Evolutionary conservation across 2,329 filamentous ascomycete genomes (phyloP), one percentile per base, ranked within the genome.

Genomic region (Trichoderma gracile): DNA sequence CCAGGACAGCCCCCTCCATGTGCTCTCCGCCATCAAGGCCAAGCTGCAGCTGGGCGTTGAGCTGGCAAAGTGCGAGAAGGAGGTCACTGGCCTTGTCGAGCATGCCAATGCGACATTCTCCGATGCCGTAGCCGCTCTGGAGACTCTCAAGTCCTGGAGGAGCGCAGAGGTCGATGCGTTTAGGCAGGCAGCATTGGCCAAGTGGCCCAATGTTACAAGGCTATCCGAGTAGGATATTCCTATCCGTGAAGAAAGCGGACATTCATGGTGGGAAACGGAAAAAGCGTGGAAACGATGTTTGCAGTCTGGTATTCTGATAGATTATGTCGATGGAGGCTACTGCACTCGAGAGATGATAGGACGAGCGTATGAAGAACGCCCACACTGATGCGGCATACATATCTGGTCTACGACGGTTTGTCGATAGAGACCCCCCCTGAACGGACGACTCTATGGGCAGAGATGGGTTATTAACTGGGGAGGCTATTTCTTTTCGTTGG

Each of bases 21-120:
- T 89, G 3, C 84, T 91, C 63, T 83, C 88, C 2, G 87, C 82
- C 42, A 82, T 91, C 62, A 83, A 83, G 63, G 82, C 83, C 25
- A 84, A 85, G 67, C 82, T 82, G 65, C 69, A 86, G 1, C 77
- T 93, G 19, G 84, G 86, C 14, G 84, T 82, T 50, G 82, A 86
- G 40, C 81, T 84, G 71, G 71, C 78, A 2, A 79, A 84, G 71
- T 82, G 79, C 64, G 89, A 90, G 71, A 83, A 87, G 73, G 84
- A 87, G 43, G 76, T 93, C n/a, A 71, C 81, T n/a, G 80, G 79
- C n/a, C 79, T 85, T 10, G 75, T 91, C 14, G 80, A 84, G 27
- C 71, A 84, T 7, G 74, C 82, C 5, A 76, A 71, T 14, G 78
- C 83, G 46, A 82, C 81, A 7, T 77, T 87, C 27, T 80, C 84